Evolutionary conservation across 192 early-diverging fungal genomes (phyloP), one percentile per base, ranked within the genome.

Genomic region (Pilobolus umbonatus): DNA sequence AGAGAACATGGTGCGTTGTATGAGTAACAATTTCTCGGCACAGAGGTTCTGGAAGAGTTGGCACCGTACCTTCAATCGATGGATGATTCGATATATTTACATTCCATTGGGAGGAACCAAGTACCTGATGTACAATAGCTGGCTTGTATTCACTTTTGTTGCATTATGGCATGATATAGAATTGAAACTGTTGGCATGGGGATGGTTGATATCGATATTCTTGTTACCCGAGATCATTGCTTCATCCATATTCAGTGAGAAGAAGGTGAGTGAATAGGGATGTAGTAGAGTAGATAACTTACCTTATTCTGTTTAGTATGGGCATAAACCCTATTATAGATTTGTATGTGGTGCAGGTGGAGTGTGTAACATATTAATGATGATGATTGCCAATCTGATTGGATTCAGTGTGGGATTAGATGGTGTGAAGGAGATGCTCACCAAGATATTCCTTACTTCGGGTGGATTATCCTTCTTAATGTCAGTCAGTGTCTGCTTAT

Each of bases 1-100:
- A 9, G 96, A 99, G 64, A 99, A 99, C 68, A 98, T 99, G 94
- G 83, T 86, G 3, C 85, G 95, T 5, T 99, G 95, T 66, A 95
- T 98, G 85, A 82, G 79, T 67, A 94, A 96, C 77, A 94, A 98
- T 72, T 99, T 96, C 74, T 95, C 92, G 17, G 79, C 88, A 12
- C 82, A 88, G 43, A 85, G 86, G 53, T 99, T 99, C 71, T 99
- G 96, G 96, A 80, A 90, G 47, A 86, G 86, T 59, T 99, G 96
- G 96, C 96, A 99, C 69, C 79, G 90, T 55, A 90, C 85, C 35
- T 99, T 80, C 72, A 96, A 99, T 65, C 79, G 84, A 21, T 99
- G 95, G 95, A 73, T 84, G 4, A 79, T 93, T 34, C 77, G 93
- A 31, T 91, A 91, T 57, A 77, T 98, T 29, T 98, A 98, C 69